These are phyloP conservation scores for Cyclotella atomus DNA, from an alignment of 108 stramenopile genomes.

Conservation along the genomic window DNA sequence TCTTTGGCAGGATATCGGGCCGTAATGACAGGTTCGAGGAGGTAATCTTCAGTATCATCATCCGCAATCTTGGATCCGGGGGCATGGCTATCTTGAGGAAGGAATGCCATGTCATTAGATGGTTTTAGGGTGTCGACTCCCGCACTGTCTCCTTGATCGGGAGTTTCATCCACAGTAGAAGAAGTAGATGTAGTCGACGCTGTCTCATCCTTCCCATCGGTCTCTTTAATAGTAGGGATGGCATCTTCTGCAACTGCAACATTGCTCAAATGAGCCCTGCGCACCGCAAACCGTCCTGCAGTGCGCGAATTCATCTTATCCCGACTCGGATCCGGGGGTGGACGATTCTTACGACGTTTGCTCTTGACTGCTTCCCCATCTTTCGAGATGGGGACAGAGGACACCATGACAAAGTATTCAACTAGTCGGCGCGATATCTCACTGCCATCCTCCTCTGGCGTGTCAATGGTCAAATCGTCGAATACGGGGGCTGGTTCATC, in stretches of 20 bases:
- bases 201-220: background rate
- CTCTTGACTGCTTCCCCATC: constrained; percentile 10
- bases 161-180: constrained; percentile 4
- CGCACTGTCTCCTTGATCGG: background rate
- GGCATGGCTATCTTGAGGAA: background rate
- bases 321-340: constrained; percentile 33
- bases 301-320: constrained; percentile 36
- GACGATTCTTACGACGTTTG: constrained; percentile 2
- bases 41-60: constrained; percentile 9
- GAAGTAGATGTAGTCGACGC: constrained; percentile 6
- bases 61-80: background rate
- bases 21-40: constrained; percentile 68
- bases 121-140: background rate
- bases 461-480: background rate
- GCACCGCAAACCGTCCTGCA: constrained; percentile 23
- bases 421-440: constrained; percentile 59
- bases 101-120: background rate
- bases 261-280: constrained; percentile 21
- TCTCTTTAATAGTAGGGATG: constrained; percentile 4
- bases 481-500: background rate
- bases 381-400: constrained; percentile 47
- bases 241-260: background rate
- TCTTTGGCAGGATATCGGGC: constrained; percentile 72
- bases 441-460: background rate
- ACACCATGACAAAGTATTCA: constrained; percentile 87